Evolutionary conservation across 495 filamentous ascomycete species (phyloP).

Genomic region (Aspergillus indologenus): DNA sequence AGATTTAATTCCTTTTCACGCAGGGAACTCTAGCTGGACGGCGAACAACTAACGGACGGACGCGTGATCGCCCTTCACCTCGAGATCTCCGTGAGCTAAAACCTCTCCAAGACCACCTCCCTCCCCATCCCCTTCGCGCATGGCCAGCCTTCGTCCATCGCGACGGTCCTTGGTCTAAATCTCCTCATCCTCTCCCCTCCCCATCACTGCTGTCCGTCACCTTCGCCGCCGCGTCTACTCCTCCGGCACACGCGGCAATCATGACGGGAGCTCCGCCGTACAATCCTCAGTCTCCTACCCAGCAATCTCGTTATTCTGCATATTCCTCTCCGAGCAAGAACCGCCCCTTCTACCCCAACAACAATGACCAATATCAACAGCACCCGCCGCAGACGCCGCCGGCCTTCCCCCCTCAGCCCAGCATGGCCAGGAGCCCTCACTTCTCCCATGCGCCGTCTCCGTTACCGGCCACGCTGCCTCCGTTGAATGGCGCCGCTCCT

Average conservation of each 20-base stretch:
- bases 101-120: slow-evolving; percentile 3
- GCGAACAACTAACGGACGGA: slow-evolving; percentile 14
- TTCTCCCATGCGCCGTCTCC: slow-evolving; percentile 51
- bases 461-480: slow-evolving; percentile 47
- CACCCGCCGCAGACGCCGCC: slow-evolving; percentile 53
- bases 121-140: slow-evolving; percentile 15
- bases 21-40: slow-evolving; percentile 14
- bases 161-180: slow-evolving; percentile 12
- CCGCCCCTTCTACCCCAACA: slow-evolving; percentile 47
- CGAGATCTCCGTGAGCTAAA: slow-evolving; percentile 8
- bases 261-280: slow-evolving; percentile 51
- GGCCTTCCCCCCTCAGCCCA: slow-evolving; percentile 52
- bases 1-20: slow-evolving; percentile 14
- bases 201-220: slow-evolving; percentile 6
- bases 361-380: slow-evolving; percentile 56
- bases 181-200: slow-evolving; percentile 6
- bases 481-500: slow-evolving; percentile 51
- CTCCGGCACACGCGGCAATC: slow-evolving; percentile 37
- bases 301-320: slow-evolving; percentile 37
- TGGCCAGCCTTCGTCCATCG: slow-evolving; percentile 17
- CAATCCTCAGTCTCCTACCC: slow-evolving; percentile 43
- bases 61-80: slow-evolving; percentile 22
- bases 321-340: slow-evolving; percentile 48
- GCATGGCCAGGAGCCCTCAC: slow-evolving; percentile 46
- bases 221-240: slow-evolving; percentile 21